Evolutionary conservation across 2,329 filamentous ascomycete species (phyloP).

Genomic region (Sclerotinia borealis): DNA sequence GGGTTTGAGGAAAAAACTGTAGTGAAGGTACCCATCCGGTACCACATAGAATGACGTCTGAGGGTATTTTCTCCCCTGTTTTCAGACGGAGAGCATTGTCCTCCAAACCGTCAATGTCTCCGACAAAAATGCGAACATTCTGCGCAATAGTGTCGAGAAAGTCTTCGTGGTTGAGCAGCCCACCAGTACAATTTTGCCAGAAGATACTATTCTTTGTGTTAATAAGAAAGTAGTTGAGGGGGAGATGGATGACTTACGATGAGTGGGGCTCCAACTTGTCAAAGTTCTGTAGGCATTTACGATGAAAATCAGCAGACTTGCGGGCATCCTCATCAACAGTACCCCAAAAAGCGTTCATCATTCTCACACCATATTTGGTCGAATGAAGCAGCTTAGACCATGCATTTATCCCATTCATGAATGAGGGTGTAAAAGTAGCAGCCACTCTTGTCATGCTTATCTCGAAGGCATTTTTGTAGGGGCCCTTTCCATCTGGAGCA

Average conservation of each 20-base stretch:
- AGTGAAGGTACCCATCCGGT: conserved; percentile 26
- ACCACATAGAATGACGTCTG: conserved; percentile 25
- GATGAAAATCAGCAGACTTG: conserved; percentile 25
- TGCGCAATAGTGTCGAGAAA: conserved; percentile 26
- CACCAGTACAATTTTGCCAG: conserved; percentile 28
- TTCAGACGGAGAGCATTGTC: conserved; percentile 18
- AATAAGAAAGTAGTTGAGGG: neutral
- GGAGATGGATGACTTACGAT: conserved; percentile 17
- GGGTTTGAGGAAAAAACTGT: conserved; percentile 23
- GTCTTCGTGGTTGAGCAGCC: conserved; percentile 26
- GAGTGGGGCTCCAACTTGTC: conserved; percentile 25
- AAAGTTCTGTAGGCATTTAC: conserved; percentile 25
- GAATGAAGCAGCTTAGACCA: conserved; percentile 17
- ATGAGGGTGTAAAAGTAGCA: conserved; percentile 13
- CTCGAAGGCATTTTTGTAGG: conserved; percentile 17
- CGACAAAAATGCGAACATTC: conserved; percentile 9
- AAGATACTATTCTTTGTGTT: conserved; percentile 21
- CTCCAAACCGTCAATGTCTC: conserved; percentile 20
- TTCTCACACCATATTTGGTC: conserved; percentile 17
- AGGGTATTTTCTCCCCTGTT: conserved; percentile 18
- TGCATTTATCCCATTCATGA: conserved; percentile 15
- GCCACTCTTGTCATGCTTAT: conserved; percentile 15
- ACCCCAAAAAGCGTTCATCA: conserved; percentile 22
- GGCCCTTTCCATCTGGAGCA: neutral
- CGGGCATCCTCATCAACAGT: conserved; percentile 22